These are phyloP conservation scores for Blastobotrys arbuscula DNA, from an alignment of 1,139 yeast species.

Conservation along the genomic window DNA sequence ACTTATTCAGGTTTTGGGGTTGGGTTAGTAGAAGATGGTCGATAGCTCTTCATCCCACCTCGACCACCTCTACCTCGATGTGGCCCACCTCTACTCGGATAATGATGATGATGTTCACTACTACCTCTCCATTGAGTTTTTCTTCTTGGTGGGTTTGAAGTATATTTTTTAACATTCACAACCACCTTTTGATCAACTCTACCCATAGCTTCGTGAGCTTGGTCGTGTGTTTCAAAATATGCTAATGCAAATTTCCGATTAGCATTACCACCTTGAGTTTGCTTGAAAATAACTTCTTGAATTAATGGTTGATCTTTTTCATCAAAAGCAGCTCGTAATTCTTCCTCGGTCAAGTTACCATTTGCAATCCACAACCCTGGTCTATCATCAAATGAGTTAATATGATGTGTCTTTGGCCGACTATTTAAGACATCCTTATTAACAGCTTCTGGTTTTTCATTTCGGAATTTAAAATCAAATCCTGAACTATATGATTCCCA, in stretches of 20 bases:
- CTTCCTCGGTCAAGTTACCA: conserved; percentile 33
- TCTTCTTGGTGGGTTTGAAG: conserved; percentile 4
- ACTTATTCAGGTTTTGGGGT: background rate
- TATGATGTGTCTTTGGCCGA: background rate
- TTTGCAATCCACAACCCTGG: conserved; percentile 39
- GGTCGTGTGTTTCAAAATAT: conserved; percentile 34
- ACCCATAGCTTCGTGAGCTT: conserved; percentile 33
- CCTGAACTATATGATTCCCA: conserved; percentile 44
- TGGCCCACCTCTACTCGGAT: background rate
- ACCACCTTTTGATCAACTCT: conserved; percentile 32
- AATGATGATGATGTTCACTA: background rate
- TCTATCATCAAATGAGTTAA: conserved; percentile 1
- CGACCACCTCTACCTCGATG: background rate
- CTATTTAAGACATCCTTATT: conserved; percentile 4
- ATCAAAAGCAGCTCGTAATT: conserved; percentile 30
- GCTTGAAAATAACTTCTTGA: conserved; percentile 30
- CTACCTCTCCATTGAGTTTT: background rate
- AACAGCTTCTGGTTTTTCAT: conserved; percentile 12
- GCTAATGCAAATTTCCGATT: conserved; percentile 36
- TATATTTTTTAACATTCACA: conserved; percentile 27
- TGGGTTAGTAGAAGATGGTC: background rate
- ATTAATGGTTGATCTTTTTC: conserved; percentile 32
- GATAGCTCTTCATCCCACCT: background rate
- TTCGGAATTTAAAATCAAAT: conserved; percentile 46
- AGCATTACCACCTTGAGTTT: conserved; percentile 22